Evolutionary conservation across 1,139 yeast genomes (phyloP).

Genomic region (Geotrichum histeridarum): DNA sequence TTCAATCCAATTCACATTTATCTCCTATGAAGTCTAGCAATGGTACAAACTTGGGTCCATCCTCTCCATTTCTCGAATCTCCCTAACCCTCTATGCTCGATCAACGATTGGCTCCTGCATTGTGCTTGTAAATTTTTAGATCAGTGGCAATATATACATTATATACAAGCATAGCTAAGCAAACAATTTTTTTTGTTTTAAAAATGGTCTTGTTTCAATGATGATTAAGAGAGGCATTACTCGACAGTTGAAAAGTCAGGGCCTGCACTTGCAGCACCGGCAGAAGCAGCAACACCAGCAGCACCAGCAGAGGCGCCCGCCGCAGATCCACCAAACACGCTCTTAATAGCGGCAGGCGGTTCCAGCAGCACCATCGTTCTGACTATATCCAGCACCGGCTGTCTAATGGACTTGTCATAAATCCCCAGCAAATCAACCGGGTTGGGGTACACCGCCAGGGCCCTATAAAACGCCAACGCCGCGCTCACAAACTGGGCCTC

Average conservation of each 20-base stretch:
- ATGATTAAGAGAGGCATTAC: too few relatives aligned
- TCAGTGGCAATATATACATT: too few relatives aligned
- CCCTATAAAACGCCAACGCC: constrained; percentile 89
- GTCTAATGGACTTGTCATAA: constrained; percentile 83
- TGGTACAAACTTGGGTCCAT: too few relatives aligned
- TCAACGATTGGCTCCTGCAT: too few relatives aligned
- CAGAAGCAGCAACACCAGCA: too few relatives aligned
- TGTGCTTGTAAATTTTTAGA: too few relatives aligned
- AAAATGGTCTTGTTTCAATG: background rate
- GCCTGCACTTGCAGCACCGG: too few relatives aligned
- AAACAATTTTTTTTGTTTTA: background rate
- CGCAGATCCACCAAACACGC: constrained; percentile 52
- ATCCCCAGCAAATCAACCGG: constrained; percentile 86
- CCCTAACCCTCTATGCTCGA: too few relatives aligned
- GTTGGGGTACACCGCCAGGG: constrained; percentile 89
- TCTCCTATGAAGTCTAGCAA: too few relatives aligned
- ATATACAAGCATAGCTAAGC: background rate
- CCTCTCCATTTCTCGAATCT: too few relatives aligned
- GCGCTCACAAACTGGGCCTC: constrained; percentile 48
- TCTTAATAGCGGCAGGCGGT: constrained; percentile 78
- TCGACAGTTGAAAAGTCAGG: constrained; percentile 29
- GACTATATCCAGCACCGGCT: constrained; percentile 72
- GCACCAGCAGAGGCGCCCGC: constrained; percentile 26
- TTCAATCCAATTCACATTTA: too few relatives aligned
- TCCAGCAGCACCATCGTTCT: constrained; percentile 83